Evolutionary conservation across 805 yeast species (phyloP).

Genomic region (Pichia cabralensis): DNA sequence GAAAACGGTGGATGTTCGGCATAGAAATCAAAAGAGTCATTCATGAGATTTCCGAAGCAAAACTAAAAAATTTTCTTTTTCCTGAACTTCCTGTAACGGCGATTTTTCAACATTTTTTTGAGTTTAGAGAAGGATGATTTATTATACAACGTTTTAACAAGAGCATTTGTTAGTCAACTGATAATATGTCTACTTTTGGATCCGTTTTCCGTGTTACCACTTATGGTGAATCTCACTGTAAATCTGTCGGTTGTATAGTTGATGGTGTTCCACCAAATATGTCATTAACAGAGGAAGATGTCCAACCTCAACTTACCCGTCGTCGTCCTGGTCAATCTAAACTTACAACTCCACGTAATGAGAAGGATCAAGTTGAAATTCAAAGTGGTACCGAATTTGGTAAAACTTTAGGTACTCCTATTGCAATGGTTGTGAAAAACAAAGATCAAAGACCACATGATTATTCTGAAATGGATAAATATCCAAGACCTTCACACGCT

Average conservation of each 20-base stretch:
- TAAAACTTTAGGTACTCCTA: conserved; percentile 86
- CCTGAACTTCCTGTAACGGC: too few species aligned
- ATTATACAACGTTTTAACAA: too few species aligned
- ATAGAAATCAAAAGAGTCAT: too few species aligned
- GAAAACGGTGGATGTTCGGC: too few species aligned
- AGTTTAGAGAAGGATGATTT: too few species aligned
- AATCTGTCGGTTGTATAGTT: conserved; percentile 94
- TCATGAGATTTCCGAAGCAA: too few species aligned
- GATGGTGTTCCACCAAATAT: conserved; percentile 98
- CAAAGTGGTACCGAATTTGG: conserved; percentile 94
- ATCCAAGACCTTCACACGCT: conserved; percentile 97
- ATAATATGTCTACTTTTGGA: conserved; percentile 81
- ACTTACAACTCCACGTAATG: conserved; percentile 90
- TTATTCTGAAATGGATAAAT: conserved; percentile 88
- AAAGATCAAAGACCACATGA: conserved; percentile 97
- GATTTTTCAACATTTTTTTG: too few species aligned
- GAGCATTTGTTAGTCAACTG: too few species aligned
- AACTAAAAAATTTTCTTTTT: too few species aligned
- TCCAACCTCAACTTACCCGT: conserved; percentile 92
- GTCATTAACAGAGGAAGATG: conserved; percentile 71
- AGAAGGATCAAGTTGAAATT: conserved; percentile 84
- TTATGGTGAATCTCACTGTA: conserved; percentile 97
- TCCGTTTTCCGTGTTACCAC: conserved; percentile 69
- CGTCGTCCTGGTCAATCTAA: conserved; percentile 97
- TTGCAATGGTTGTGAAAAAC: conserved; percentile 85